A percentile compares a stretch with the other conserved stretches of the same genome.
These are phyloP conservation scores for baker's yeast (Saccharomyces cerevisiae) DNA, from an alignment of 805 yeast species.

Conservation along the genomic window DNA sequence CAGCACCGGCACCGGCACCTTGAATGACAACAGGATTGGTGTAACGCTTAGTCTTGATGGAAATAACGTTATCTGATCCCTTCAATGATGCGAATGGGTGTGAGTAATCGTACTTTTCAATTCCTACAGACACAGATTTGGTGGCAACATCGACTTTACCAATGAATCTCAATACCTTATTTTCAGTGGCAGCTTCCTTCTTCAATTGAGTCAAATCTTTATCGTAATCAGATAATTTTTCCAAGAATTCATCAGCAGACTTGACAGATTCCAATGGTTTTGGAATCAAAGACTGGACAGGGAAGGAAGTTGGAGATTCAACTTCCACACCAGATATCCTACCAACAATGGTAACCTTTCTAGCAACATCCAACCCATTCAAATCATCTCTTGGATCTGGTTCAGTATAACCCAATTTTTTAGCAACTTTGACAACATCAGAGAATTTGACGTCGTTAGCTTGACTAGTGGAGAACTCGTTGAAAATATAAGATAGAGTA, in stretches of 20 bases:
- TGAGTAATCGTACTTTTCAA: conserved; percentile 74
- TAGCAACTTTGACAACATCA: conserved; percentile 82
- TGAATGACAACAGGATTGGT: conserved; percentile 88
- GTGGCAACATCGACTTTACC: conserved; percentile 78
- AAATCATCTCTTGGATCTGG: conserved; percentile 99
- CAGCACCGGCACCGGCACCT: conserved; percentile 94
- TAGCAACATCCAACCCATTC: conserved; percentile 96
- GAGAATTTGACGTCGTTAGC: conserved; percentile 67
- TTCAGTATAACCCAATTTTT: conserved; percentile 89
- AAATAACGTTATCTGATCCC: conserved; percentile 93
- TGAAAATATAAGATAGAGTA: conserved; percentile 88
- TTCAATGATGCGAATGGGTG: conserved; percentile 94
- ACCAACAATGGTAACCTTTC: conserved; percentile 94
- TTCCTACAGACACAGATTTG: conserved; percentile 72
- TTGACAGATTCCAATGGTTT: conserved; percentile 65
- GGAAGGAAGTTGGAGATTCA: conserved; percentile 84
- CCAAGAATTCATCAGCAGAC: conserved; percentile 71
- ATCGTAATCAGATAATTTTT: conserved; percentile 76
- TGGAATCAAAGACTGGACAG: conserved; percentile 91
- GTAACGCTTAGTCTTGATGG: conserved; percentile 87
- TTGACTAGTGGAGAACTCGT: conserved; percentile 72
- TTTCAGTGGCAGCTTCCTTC: conserved; percentile 70
- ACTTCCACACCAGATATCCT: conserved; percentile 83
- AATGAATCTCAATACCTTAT: conserved; percentile 86
- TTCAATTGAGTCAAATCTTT: conserved; percentile 67